A percentile compares a stretch with the other conserved stretches of the same genome.
Conservation (phyloP, 805 yeast genomes). For the Metschnikowia cerradonensis region DNA sequence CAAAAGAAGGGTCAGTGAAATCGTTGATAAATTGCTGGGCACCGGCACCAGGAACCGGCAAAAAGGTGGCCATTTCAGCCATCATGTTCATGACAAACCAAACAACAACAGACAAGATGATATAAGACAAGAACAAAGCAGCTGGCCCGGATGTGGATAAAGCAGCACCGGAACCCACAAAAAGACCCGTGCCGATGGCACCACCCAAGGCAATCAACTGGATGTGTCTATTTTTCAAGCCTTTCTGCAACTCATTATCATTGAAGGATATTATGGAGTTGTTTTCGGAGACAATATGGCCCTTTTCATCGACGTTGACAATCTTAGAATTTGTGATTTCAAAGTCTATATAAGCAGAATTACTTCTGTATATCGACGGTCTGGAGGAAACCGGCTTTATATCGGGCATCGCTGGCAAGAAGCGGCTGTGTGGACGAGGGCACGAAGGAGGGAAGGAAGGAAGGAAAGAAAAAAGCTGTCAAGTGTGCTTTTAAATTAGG, state of each 20-base stretch:
- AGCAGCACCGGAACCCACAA: slow-evolving; percentile 19
- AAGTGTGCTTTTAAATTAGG: background rate
- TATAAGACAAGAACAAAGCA: slow-evolving; percentile 17
- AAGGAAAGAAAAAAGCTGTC: background rate
- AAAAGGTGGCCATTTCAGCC: slow-evolving; percentile 21
- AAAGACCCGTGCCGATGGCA: slow-evolving; percentile 22
- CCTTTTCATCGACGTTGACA: slow-evolving; percentile 19
- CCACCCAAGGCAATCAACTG: slow-evolving; percentile 23
- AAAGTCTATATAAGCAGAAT: slow-evolving; percentile 14
- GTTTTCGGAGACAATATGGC: slow-evolving; percentile 13
- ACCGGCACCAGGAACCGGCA: slow-evolving; percentile 21
- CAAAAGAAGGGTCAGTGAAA: slow-evolving; percentile 17
- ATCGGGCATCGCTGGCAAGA: slow-evolving; percentile 8
- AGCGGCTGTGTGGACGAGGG: background rate
- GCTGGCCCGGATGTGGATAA: slow-evolving; percentile 17
- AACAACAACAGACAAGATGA: slow-evolving; percentile 16
- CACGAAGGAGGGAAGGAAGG: background rate
- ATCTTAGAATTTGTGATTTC: slow-evolving; percentile 17
- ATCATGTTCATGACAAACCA: slow-evolving; percentile 22
- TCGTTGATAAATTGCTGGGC: slow-evolving; percentile 19
- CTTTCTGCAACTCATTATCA: slow-evolving; percentile 15
- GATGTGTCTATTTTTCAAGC: slow-evolving; percentile 20
- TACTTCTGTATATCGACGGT: slow-evolving; percentile 16
- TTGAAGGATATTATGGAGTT: slow-evolving; percentile 14
- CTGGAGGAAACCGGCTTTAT: slow-evolving; percentile 12